Evolutionary conservation across 345 rosid genomes (phyloP).

Genomic region (Hypericum androsaemum): DNA sequence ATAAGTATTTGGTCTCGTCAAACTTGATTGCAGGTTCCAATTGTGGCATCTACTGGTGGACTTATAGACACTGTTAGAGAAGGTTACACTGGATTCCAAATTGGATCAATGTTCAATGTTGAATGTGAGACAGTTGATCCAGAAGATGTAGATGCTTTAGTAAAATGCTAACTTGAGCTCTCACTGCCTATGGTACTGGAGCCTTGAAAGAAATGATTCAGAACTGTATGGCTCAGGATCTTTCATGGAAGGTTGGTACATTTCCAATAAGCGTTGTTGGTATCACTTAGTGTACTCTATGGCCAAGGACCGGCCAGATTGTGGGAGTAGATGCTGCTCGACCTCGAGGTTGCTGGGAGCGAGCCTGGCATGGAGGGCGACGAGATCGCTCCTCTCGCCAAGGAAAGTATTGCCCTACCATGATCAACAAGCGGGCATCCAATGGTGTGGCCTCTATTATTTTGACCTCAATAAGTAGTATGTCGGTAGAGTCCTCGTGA

Average conservation of each 20-base stretch:
- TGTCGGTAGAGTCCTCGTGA: too few relatives aligned
- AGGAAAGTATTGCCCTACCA: constrained; percentile 77
- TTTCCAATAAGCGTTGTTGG: too few relatives aligned
- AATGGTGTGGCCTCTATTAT: background rate
- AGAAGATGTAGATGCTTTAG: constrained; percentile 64
- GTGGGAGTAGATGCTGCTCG: constrained; percentile 43
- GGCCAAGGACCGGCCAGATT: constrained; percentile 61
- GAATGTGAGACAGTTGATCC: constrained; percentile 75
- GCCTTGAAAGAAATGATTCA: constrained; percentile 66
- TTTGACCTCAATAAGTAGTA: background rate
- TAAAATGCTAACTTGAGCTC: constrained; percentile 46
- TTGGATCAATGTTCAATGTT: constrained; percentile 49
- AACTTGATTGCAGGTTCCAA: constrained; percentile 62
- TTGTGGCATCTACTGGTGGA: too few relatives aligned
- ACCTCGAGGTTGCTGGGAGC: constrained; percentile 32
- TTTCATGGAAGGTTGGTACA: constrained; percentile 73
- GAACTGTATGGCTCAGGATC: too few relatives aligned
- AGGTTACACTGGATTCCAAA: too few relatives aligned
- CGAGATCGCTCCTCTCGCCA: constrained; percentile 77
- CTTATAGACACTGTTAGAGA: too few relatives aligned
- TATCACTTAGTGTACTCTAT: background rate
- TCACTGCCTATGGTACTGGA: constrained; percentile 44
- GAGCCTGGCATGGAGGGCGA: constrained; percentile 67
- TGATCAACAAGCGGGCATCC: constrained; percentile 18
- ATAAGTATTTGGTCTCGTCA: too few relatives aligned